Evolutionary conservation across 257 asterid species (phyloP).

Genomic region (Solanum chilense): DNA sequence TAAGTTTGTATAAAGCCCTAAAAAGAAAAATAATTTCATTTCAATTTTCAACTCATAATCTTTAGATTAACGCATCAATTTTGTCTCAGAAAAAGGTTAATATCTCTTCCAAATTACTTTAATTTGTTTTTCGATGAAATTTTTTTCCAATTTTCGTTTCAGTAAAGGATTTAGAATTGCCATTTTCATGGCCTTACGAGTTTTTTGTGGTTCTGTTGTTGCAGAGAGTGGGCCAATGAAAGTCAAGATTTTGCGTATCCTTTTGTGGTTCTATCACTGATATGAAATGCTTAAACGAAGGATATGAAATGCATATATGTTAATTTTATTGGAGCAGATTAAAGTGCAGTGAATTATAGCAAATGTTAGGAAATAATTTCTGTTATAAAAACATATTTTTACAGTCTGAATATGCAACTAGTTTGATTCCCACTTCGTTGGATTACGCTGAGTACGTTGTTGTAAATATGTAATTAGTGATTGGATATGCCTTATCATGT

Average conservation of each 20-base stretch:
- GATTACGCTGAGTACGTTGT: not conserved
- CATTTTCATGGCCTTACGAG: not conserved
- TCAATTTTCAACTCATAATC: not conserved
- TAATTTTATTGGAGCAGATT: not conserved
- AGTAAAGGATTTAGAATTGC: not conserved
- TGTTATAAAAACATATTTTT: not conserved
- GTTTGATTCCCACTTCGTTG: not conserved
- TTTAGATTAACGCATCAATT: not conserved
- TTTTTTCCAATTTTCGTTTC: not conserved
- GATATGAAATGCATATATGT: not conserved
- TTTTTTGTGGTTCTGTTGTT: slow-evolving; percentile 2
- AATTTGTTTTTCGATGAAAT: not conserved
- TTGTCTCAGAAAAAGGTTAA: not conserved
- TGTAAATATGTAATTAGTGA: not conserved
- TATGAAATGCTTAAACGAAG: not conserved
- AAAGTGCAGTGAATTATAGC: not conserved
- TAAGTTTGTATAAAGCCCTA: not conserved
- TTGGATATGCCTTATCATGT: not conserved
- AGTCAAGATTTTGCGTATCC: slow-evolving; percentile 85
- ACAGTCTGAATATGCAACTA: not conserved
- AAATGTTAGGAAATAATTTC: not conserved
- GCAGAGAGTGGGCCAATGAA: slow-evolving; percentile 60
- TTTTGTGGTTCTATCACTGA: not conserved
- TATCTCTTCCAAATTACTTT: not conserved
- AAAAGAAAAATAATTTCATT: not conserved